Evolutionary conservation across 805 yeast species (phyloP).

Genomic region (fission yeast (Schizosaccharomyces pombe)): DNA sequence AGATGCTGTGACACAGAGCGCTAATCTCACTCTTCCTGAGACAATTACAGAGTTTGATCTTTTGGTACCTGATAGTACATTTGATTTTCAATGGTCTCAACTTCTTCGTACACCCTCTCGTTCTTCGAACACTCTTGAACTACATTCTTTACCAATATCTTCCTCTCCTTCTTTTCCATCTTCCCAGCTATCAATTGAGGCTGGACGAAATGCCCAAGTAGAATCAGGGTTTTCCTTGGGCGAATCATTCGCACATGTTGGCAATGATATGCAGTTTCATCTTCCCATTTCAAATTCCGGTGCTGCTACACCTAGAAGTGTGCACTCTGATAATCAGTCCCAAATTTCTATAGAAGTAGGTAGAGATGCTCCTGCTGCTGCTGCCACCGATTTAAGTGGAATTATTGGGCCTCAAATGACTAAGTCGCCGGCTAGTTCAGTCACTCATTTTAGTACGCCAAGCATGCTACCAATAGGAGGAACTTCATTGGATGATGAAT

Average conservation of each 20-base stretch:
- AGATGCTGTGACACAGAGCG: not conserved
- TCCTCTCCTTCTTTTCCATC: conserved; percentile 1
- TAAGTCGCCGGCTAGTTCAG: not conserved
- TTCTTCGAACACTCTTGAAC: conserved; percentile 23
- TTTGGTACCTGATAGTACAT: conserved; percentile 9
- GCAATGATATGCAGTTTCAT: not conserved
- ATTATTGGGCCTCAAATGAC: not conserved
- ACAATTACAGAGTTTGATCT: conserved; percentile 60
- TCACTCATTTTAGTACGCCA: not conserved
- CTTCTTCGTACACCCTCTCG: conserved; percentile 7
- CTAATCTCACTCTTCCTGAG: conserved; percentile 40
- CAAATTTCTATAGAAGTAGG: conserved; percentile 2
- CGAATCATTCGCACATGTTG: not conserved
- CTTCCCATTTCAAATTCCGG: not conserved
- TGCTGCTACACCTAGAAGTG: conserved; percentile 3
- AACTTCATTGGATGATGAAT: not conserved
- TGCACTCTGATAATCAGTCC: not conserved
- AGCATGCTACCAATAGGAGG: not conserved
- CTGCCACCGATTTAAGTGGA: not conserved
- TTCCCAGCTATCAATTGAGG: conserved; percentile 10
- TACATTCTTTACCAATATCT: conserved; percentile 17
- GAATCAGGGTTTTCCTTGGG: not conserved
- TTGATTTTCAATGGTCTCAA: conserved; percentile 9
- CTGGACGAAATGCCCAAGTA: not conserved
- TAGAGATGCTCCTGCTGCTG: conserved; percentile 1